Conservation (phyloP, 768 basidiomycete species). For the Amylocystis lapponica region DNA sequence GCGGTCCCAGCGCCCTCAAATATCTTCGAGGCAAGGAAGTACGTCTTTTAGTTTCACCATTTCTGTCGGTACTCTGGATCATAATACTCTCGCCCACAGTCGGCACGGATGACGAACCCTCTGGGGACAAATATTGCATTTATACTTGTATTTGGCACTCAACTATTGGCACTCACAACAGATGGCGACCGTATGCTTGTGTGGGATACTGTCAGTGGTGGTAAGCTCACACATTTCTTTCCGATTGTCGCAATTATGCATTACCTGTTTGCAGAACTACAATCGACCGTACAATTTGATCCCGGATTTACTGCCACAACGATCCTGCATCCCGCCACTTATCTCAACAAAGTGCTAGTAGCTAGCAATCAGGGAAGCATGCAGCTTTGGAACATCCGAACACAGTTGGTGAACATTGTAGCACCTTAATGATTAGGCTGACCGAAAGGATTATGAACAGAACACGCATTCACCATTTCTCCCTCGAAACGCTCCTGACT, state of each 20-base stretch:
- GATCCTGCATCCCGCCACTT: slow-evolving; percentile 90
- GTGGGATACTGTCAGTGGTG: slow-evolving; percentile 64
- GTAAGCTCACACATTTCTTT: slow-evolving; percentile 31
- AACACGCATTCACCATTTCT: slow-evolving; percentile 78
- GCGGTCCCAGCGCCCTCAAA: slow-evolving; percentile 64
- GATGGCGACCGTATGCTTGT: slow-evolving; percentile 70
- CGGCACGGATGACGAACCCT: slow-evolving; percentile 55
- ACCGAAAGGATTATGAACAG: slow-evolving; percentile 42
- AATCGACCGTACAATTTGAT: slow-evolving; percentile 73
- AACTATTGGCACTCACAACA: slow-evolving; percentile 74
- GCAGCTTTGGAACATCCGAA: slow-evolving; percentile 92
- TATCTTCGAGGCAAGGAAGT: slow-evolving; percentile 90
- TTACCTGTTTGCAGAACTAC: slow-evolving; percentile 39
- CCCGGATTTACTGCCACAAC: slow-evolving; percentile 78
- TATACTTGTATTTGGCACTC: slow-evolving; percentile 75
- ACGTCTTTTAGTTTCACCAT: slow-evolving; percentile 4
- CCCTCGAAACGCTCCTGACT: slow-evolving; percentile 43
- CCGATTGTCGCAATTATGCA: slow-evolving; percentile 1
- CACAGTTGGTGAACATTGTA: slow-evolving; percentile 64
- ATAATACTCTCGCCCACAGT: slow-evolving; percentile 36
- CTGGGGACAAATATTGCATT: slow-evolving; percentile 53
- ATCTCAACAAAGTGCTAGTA: slow-evolving; percentile 91
- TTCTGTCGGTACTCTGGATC: not conserved
- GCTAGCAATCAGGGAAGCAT: slow-evolving; percentile 75
- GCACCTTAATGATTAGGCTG: too few relatives aligned